Percentiles rank a stretch among this genome's conserved stretches.
Conservation (phyloP, 2,329 filamentous ascomycete genomes). For the Penicillium sp. region DNA sequence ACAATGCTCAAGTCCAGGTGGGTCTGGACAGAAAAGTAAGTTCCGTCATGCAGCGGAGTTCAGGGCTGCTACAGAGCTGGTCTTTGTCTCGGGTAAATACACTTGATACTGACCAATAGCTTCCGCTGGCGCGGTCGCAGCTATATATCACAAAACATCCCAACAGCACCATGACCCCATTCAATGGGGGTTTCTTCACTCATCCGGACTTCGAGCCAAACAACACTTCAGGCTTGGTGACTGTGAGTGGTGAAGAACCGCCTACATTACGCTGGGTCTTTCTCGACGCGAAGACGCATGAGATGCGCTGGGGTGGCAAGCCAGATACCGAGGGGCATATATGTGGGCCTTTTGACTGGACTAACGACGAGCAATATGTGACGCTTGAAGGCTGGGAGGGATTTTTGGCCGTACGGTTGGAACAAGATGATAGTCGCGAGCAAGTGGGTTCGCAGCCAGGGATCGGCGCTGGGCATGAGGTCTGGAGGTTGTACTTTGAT, state of each 20-base stretch:
- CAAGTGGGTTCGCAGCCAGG: slow-evolving; percentile 14
- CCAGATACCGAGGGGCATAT: slow-evolving; percentile 25
- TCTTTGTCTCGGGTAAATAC: not conserved
- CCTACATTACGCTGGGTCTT: slow-evolving; percentile 29
- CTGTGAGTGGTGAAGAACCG: slow-evolving; percentile 24
- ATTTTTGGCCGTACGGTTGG: slow-evolving; percentile 26
- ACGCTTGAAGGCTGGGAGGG: slow-evolving; percentile 27
- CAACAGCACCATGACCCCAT: slow-evolving; percentile 18
- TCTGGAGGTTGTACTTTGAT: slow-evolving; percentile 30
- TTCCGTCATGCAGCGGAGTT: slow-evolving; percentile 9
- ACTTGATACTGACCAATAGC: not conserved
- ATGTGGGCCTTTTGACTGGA: slow-evolving; percentile 27
- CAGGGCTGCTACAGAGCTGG: too few relatives aligned
- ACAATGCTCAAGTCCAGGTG: slow-evolving; percentile 25
- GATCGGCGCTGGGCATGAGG: slow-evolving; percentile 15
- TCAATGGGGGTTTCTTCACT: slow-evolving; percentile 27
- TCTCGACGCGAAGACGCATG: slow-evolving; percentile 25
- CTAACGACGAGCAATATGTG: slow-evolving; percentile 21
- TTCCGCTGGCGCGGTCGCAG: slow-evolving; percentile 5
- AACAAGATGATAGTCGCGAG: slow-evolving; percentile 20
- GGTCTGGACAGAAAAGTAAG: slow-evolving; percentile 23
- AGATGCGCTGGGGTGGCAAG: slow-evolving; percentile 28
- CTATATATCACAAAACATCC: slow-evolving; percentile 26
- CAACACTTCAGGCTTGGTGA: slow-evolving; percentile 27
- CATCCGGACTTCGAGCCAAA: slow-evolving; percentile 27